Percentiles rank a stretch among this genome's conserved stretches.
These are phyloP conservation scores for Calycina herbarum DNA, from an alignment of 2,329 filamentous ascomycete species.

Conservation along the genomic window DNA sequence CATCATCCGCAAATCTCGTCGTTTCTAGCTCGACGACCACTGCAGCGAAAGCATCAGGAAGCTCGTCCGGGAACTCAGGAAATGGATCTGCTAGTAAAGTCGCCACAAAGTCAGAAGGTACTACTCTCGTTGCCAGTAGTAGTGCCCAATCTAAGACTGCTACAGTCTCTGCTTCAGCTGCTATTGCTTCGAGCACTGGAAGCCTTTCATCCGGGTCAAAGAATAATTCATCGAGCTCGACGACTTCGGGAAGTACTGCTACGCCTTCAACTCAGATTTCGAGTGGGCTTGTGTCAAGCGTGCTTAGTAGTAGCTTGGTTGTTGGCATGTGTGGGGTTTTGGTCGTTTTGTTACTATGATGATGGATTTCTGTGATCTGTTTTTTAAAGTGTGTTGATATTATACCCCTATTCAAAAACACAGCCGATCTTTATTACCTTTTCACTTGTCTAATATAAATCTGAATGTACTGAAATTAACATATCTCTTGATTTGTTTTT, in stretches of 20 bases:
- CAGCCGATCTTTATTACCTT: no score
- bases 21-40: not conserved
- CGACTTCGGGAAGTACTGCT: not conserved
- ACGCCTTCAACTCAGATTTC: not conserved
- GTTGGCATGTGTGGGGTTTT: not conserved
- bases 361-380: no score
- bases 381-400: no score
- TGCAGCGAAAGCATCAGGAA: not conserved
- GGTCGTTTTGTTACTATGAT: not conserved
- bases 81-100: not conserved
- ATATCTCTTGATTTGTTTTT: no score
- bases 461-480: no score
- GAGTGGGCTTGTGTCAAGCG: not conserved
- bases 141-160: not conserved
- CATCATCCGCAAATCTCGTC: not conserved
- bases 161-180: not conserved
- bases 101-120: not conserved
- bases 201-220: not conserved
- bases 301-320: not conserved
- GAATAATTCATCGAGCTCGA: not conserved
- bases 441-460: no score
- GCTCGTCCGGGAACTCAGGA: not conserved
- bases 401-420: no score
- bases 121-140: not conserved
- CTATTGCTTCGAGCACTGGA: not conserved